These are phyloP conservation scores for Lupinus albus DNA, from an alignment of 306 rosid species.

Conservation along the genomic window DNA sequence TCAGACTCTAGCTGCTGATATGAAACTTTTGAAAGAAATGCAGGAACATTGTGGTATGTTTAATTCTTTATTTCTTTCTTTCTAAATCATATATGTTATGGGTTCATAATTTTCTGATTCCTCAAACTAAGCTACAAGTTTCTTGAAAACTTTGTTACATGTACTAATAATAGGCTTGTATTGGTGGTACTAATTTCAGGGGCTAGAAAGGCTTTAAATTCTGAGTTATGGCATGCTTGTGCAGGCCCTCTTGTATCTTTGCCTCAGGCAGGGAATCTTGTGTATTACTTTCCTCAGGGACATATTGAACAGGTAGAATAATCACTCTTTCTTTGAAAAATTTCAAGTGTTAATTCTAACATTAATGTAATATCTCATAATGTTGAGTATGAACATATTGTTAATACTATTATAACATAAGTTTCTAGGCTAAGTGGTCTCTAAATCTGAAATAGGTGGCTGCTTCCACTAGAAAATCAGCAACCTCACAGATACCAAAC, in stretches of 20 bases:
- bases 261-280: conserved; percentile 88
- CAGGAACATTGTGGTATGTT: conserved; percentile 83
- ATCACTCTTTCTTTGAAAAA: background rate
- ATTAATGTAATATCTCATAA: background rate
- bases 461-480: conserved; percentile 83
- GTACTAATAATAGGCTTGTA: background rate
- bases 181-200: conserved; percentile 53
- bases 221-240: conserved; percentile 98
- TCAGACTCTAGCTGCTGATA: conserved; percentile 71
- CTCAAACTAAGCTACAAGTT: background rate
- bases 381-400: background rate
- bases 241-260: conserved; percentile 93
- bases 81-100: background rate
- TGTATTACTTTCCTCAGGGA: conserved; percentile 95
- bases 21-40: conserved; percentile 86
- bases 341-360: background rate
- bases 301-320: conserved; percentile 87
- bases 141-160: too few species aligned
- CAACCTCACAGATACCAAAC: conserved; percentile 95
- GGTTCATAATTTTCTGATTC: background rate
- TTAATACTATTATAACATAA: background rate
- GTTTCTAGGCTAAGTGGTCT: background rate
- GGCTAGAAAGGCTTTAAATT: conserved; percentile 67
- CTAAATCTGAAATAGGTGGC: conserved; percentile 69
- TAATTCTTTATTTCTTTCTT: background rate